Percentiles rank a stretch among this genome's conserved stretches.
These are phyloP conservation scores for Elsinoe necatrix DNA, from an alignment of 2,329 filamentous ascomycete species.

Conservation along the genomic window DNA sequence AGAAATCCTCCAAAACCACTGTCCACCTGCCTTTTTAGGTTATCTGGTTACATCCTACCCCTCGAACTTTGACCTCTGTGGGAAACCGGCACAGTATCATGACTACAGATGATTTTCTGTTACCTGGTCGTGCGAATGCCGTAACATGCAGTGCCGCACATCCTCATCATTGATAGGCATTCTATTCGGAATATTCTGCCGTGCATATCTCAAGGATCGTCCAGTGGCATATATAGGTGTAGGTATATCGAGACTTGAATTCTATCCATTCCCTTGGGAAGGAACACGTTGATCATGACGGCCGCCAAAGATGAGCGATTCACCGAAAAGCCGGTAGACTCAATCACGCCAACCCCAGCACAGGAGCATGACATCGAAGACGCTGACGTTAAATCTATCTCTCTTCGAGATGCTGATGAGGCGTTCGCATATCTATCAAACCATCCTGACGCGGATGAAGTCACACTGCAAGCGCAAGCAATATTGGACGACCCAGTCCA, in stretches of 20 bases:
- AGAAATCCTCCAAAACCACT: background rate
- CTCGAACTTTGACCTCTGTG: background rate
- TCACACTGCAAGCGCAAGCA: slow-evolving; percentile 25
- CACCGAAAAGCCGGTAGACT: background rate
- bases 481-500: slow-evolving; percentile 24
- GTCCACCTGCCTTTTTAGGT: slow-evolving; percentile 10
- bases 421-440: slow-evolving; percentile 31
- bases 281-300: no score
- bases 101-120: background rate
- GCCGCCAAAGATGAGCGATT: background rate
- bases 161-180: background rate
- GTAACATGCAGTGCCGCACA: background rate
- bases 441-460: slow-evolving; percentile 23
- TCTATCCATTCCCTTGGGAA: background rate
- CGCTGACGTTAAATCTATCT: slow-evolving; percentile 8
- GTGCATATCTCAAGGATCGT: background rate
- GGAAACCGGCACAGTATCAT: slow-evolving; percentile 9
- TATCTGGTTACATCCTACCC: background rate
- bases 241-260: background rate
- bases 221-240: background rate
- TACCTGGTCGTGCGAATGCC: background rate
- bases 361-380: background rate
- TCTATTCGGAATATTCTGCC: background rate
- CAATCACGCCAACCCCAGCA: background rate
- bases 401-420: slow-evolving; percentile 29